Evolutionary conservation across 2,329 filamentous ascomycete species (phyloP).

Genomic region (Fusarium coffeatum): DNA sequence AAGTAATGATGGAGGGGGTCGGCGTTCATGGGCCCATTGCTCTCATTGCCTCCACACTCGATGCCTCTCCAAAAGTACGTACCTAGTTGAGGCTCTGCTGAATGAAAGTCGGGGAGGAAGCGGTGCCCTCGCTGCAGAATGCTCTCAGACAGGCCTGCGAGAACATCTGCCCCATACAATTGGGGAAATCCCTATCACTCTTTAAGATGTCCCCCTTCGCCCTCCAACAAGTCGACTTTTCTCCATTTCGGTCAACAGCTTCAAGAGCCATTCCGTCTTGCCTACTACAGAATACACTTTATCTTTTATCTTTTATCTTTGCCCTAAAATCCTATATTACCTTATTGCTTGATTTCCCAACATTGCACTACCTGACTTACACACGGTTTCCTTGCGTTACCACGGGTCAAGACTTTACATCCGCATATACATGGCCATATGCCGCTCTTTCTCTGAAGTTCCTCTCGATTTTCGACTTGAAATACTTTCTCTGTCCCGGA

Average conservation of each 20-base stretch:
- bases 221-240: constrained; percentile 18
- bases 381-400: constrained; percentile 21
- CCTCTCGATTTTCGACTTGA: neutral
- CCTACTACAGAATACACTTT: neutral
- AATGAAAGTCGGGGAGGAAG: constrained; percentile 15
- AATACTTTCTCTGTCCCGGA: neutral
- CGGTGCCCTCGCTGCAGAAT: constrained; percentile 8
- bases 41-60: constrained; percentile 15
- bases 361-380: constrained; percentile 25
- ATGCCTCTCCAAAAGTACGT: constrained; percentile 25
- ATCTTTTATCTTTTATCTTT: neutral
- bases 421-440: constrained; percentile 1
- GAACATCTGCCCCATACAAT: constrained; percentile 10
- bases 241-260: neutral
- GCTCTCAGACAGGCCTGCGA: neutral
- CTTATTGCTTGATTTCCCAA: neutral
- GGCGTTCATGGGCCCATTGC: constrained; percentile 5
- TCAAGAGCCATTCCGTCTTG: neutral
- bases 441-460: neutral
- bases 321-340: neutral
- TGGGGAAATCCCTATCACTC: constrained; percentile 12
- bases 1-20: constrained; percentile 18
- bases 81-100: constrained; percentile 27
- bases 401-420: neutral
- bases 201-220: constrained; percentile 33